Base-by-base conservation (phyloP, 2,329 filamentous ascomycete genomes). In the Pseudocercospora crystallina region DNA sequence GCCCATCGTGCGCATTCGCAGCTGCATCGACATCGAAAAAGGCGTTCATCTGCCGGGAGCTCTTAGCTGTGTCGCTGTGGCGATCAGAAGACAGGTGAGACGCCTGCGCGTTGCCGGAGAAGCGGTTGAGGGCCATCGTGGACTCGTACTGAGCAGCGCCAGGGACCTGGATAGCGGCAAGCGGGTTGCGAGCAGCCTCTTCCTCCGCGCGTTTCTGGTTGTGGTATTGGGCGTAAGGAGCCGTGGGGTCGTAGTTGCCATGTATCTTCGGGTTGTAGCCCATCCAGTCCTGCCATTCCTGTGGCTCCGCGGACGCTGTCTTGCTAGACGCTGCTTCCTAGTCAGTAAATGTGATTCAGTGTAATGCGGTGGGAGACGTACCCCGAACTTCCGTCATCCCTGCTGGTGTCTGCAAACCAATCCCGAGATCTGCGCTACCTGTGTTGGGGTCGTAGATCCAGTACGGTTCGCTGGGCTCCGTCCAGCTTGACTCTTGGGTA, bases 241-340 rank as follows among this genome's bases (percentile, higher is more conserved):
- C 92, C 53, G 86, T 94, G 3, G 91, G 90, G 65, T 99, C 94
- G 75, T 96, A 99, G 73, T 91, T 87, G 61, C 94, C 94, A 69
- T 99, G 94, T 39, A 99, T 92, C 17, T 90, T 88, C 1, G 94
- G 94, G 67, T 97, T 96, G 74, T 99, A 99, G 54, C 92, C 90
- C 51, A 47, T 67, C 32, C 39, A 53, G 56, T 29, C 43, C 20
- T 40, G 47, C 46, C 29, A 41, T 32, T 13, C 43, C 41, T 36
- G 39, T 17, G 42, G 49, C 34, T 32, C 14, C 43, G 15, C n/a
- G 31, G 37, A 32, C 4, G 11, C 17, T 17, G 11, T 14, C 37
- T 49, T 7, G 42, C 43, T 43, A 55, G 46, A 8, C 47, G 49
- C 30, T 26, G 45, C 37, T 7, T 39, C 13, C 13, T 13, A 2